phyloP scores from a whole-genome alignment of 495 filamentous ascomycete genomes.

The Hyaloscypha hepaticicola region DNA sequence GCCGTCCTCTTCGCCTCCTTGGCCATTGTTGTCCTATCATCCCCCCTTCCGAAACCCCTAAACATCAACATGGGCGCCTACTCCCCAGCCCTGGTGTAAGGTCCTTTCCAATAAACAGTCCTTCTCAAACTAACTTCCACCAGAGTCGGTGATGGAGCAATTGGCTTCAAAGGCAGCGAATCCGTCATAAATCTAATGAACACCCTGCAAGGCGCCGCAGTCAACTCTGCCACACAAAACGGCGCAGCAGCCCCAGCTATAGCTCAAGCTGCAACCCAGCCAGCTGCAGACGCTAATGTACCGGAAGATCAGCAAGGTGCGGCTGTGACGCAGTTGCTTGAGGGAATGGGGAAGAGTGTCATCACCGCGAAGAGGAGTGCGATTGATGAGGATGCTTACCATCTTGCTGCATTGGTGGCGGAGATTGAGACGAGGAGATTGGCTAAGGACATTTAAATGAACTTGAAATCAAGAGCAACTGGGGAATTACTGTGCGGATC shows the following conservation, averaged over 20 bases:
- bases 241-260: not conserved
- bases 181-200: constrained; percentile 31
- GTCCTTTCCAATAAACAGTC: not conserved
- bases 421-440: not conserved
- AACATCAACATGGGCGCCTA: constrained; percentile 63
- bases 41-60: constrained; percentile 38
- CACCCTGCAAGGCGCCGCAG: constrained; percentile 23
- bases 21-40: constrained; percentile 37
- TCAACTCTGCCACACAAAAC: constrained; percentile 1
- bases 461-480: no score
- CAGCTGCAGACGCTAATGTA: not conserved
- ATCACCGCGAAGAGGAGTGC: not conserved
- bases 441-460: no score
- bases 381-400: not conserved
- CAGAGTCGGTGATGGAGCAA: constrained; percentile 55
- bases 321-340: not conserved
- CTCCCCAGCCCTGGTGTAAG: constrained; percentile 50
- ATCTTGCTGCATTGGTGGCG: not conserved
- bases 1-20: constrained; percentile 27
- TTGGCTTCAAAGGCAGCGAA: constrained; percentile 46
- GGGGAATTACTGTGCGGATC: no score
- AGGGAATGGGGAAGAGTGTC: constrained; percentile 21
- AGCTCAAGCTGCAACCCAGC: not conserved
- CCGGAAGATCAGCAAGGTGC: not conserved
- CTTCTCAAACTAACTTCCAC: not conserved